phyloP scores from a whole-genome alignment of 108 stramenopile genomes.

The Cyclotella atomus region DNA sequence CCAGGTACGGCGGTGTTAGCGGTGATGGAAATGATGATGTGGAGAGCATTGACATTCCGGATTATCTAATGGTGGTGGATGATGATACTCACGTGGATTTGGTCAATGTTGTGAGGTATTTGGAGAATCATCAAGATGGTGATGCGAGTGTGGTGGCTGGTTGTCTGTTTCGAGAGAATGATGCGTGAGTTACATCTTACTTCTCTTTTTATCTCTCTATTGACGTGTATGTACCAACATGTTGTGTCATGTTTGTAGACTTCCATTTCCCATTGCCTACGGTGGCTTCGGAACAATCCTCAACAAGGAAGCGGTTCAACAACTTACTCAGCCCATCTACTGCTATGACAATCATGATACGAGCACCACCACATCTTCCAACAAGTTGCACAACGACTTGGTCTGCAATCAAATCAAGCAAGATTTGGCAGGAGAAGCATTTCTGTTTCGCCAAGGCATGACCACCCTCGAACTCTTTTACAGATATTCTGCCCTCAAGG shows the following conservation, averaged over 20 bases:
- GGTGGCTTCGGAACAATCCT: conserved; percentile 49
- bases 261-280: conserved; percentile 32
- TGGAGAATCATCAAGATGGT: neutral
- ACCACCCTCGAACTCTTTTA: conserved; percentile 8
- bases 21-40: no score
- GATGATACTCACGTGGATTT: neutral
- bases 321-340: conserved; percentile 21
- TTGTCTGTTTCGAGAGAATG: neutral
- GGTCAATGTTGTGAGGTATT: neutral
- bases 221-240: neutral
- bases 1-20: neutral
- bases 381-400: no score
- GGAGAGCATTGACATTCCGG: neutral
- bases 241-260: neutral
- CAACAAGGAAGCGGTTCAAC: conserved; percentile 27
- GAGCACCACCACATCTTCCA: no score
- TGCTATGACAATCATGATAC: neutral
- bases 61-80: neutral
- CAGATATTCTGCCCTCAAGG: neutral
- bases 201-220: neutral
- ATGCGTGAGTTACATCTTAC: neutral
- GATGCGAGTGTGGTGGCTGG: neutral
- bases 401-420: neutral
- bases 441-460: conserved; percentile 3
- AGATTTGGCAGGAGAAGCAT: neutral